A percentile compares a stretch with the other conserved stretches of the same genome.
Evolutionary conservation across 2,329 filamentous ascomycete species (phyloP).

Genomic region (Penicillium sclerotigenum): DNA sequence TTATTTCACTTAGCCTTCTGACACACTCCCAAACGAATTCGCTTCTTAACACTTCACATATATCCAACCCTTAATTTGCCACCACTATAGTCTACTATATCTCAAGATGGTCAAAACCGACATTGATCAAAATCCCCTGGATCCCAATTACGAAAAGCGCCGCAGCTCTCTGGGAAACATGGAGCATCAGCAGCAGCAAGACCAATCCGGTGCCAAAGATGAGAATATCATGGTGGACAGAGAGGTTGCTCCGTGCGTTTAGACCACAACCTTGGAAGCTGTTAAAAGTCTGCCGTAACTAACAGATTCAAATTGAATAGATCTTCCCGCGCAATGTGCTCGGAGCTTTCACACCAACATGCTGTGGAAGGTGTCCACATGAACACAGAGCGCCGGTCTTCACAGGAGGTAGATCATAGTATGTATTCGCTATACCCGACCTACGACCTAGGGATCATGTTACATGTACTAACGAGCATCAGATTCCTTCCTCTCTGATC

Average conservation of each 20-base stretch:
- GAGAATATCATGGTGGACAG: constrained; percentile 11
- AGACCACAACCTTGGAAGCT: neutral
- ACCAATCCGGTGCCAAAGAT: constrained; percentile 5
- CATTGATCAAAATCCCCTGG: constrained; percentile 19
- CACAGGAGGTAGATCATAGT: constrained; percentile 14
- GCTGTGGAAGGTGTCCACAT: constrained; percentile 18
- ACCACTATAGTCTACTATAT: neutral
- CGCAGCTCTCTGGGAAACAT: constrained; percentile 11
- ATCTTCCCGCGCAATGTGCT: constrained; percentile 17
- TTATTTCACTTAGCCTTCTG: neutral
- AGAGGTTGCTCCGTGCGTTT: constrained; percentile 22
- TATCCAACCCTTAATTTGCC: neutral
- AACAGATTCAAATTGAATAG: constrained; percentile 4
- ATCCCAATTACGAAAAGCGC: constrained; percentile 16
- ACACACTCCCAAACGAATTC: neutral
- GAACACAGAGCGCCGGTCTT: constrained; percentile 17
- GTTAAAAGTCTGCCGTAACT: neutral
- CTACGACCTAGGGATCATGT: neutral
- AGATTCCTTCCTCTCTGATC: constrained; percentile 2
- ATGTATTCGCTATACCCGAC: neutral
- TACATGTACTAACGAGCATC: neutral
- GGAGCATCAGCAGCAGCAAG: neutral
- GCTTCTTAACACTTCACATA: neutral
- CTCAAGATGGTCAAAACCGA: constrained; percentile 18
- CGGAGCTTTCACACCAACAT: constrained; percentile 23